Evolutionary conservation across 352 stramenopile species (phyloP), one percentile per base, ranked within the genome.

Genomic region (Phytophthora nicotianae): DNA sequence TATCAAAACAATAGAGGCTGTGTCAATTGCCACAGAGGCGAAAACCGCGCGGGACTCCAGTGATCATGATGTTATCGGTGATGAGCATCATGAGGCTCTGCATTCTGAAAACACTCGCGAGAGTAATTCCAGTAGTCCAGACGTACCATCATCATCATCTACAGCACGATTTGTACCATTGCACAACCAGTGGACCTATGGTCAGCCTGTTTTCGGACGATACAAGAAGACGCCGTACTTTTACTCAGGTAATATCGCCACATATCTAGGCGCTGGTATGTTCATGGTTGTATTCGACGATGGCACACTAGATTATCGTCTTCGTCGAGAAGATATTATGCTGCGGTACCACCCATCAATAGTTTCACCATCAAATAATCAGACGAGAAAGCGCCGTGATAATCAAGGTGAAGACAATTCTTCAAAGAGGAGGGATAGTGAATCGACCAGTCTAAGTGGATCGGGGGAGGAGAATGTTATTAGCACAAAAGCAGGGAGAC

Each of bases 201-300:
- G 79, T 5, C 83, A 90, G 49, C 64, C 66, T 2, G 58, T 93
- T 23, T 82, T 93, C 17, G 83, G 76, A 6, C 77, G 83, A 43
- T 89, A 90, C 65, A 83, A 80, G 53, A 80, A 73, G 50, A 93
- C 79, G 2, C 76, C 83, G n/a, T 90, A 79, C 55, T 93, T 91
- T 23, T 88, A 87, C 58, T 91, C 83, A 4, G 83, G 81, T 26
- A 90, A 90, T 51, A 88, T 93, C 43, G 83, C 83, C 3, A 90
- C 83, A 3, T 91, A 91, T 62, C 68, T 93, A 0, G 81, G 81
- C 1, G 67, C 59, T 2, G 80, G 78, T 0, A 57, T 90, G 37
- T 93, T 93, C 54, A 93, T 93, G 81, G 52, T 93, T 13, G 77
- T 93, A 17, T 91, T 90, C 58, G 83, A 93, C 42, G 83, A 93